These are phyloP conservation scores for Amanita exitialis DNA, from an alignment of 768 basidiomycete genomes.

Conservation along the genomic window DNA sequence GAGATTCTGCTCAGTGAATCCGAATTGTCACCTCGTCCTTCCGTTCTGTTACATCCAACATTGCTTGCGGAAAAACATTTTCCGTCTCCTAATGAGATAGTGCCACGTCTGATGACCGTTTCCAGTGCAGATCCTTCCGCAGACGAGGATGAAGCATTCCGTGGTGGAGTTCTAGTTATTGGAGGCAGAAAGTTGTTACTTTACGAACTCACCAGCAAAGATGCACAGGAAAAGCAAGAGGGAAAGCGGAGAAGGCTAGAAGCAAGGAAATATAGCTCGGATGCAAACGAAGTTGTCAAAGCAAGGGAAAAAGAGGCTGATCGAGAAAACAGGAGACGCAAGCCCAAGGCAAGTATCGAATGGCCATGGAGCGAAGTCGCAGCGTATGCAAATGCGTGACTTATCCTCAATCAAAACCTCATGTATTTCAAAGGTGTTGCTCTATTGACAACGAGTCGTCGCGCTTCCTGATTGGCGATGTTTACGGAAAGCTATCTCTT, in stretches of 20 bases:
- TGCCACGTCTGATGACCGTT: conserved; percentile 32
- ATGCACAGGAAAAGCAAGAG: conserved; percentile 39
- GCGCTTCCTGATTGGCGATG: conserved; percentile 57
- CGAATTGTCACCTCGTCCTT: conserved; percentile 41
- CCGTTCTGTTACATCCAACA: conserved; percentile 40
- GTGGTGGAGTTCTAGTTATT: conserved; percentile 64
- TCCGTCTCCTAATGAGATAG: conserved; percentile 27
- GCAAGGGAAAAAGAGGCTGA: conserved; percentile 51
- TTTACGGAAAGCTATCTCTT: conserved; percentile 59
- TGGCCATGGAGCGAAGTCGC: conserved; percentile 74
- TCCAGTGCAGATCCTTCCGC: conserved; percentile 18
- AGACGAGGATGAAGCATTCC: conserved; percentile 24
- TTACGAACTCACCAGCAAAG: conserved; percentile 43
- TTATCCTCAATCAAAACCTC: not conserved
- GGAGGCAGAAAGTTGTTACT: conserved; percentile 59
- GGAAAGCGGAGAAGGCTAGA: conserved; percentile 46
- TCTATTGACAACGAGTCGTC: conserved; percentile 33
- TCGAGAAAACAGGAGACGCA: conserved; percentile 42
- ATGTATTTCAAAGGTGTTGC: conserved; percentile 32
- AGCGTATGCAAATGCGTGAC: conserved; percentile 36
- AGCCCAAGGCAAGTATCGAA: conserved; percentile 42
- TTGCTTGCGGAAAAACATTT: conserved; percentile 40
- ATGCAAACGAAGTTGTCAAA: conserved; percentile 28
- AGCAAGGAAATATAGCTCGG: conserved; percentile 36
- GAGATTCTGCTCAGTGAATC: conserved; percentile 38